These are phyloP conservation scores for Aspergillus fumigatus DNA, from an alignment of 2,329 filamentous ascomycete species.

Conservation along the genomic window DNA sequence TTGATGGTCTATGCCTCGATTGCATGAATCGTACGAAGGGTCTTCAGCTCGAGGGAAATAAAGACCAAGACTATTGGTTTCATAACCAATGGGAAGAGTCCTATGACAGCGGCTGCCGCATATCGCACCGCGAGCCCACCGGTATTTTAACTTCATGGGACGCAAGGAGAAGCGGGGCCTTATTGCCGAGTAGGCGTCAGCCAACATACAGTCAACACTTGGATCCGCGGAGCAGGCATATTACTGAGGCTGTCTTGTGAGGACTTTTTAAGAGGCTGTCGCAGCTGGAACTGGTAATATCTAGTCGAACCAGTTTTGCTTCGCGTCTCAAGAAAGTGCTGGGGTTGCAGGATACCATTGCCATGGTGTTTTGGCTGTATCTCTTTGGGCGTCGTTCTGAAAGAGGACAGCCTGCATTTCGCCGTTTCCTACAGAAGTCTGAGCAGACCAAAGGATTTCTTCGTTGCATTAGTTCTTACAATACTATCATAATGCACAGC, in stretches of 20 bases:
- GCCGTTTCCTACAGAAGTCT: background rate
- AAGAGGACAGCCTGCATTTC: background rate
- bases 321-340: conserved; percentile 18
- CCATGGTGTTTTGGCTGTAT: background rate
- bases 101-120: background rate
- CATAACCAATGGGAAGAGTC: background rate
- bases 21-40: conserved; percentile 2
- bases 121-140: conserved; percentile 1
- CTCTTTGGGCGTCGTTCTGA: background rate
- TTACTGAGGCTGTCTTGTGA: too few species aligned
- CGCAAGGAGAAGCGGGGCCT: conserved; percentile 2
- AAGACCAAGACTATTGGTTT: conserved; percentile 4
- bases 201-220: too few species aligned
- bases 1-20: conserved; percentile 7
- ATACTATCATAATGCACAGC: too few species aligned
- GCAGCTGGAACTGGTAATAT: conserved; percentile 22
- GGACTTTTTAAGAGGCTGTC: conserved; percentile 4
- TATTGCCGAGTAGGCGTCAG: background rate
- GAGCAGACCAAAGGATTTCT: too few species aligned
- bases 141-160: conserved; percentile 8
- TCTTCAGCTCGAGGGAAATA: background rate
- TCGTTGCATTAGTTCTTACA: too few species aligned
- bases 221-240: too few species aligned
- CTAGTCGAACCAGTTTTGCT: conserved; percentile 25
- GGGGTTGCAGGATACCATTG: conserved; percentile 7